Evolutionary conservation across 1,284 basidiomycete species (phyloP), one percentile per base, ranked within the genome.

Genomic region (Ceratobasidium papillatum): DNA sequence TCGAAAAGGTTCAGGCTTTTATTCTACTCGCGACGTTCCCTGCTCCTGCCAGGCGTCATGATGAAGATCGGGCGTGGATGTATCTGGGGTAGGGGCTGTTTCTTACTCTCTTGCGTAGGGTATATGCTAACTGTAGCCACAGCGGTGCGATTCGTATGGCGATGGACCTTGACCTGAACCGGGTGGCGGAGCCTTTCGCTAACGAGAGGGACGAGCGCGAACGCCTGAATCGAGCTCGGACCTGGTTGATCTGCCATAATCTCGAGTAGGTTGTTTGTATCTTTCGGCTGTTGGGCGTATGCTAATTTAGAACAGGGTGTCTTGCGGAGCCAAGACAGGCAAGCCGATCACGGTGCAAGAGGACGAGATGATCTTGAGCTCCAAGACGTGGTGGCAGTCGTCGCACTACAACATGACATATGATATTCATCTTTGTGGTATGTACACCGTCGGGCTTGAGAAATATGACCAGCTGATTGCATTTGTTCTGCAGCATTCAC

Each of bases 361-460:
- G 34, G 68, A 71, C 22, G 25, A 34, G 1, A 41, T 59, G 30
- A 72, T 72, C n/a, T 12, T 47, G 69, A 34, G 58, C 45, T 72
- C 69, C 25, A 72, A 38, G 58, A 51, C 58, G 17, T 72, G 69
- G 69, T 72, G 69, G 69, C 1, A 61, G 45, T 49, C 69, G 43
- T 61, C 56, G 2, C 27, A 25, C 5, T 72, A 49, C 69, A 45
- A 49, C 43, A 49, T 34, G 41, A 9, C 38, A 8, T 72, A 47
- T 45, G 69, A 72, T 27, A 49, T 72, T 51, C 69, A 72, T 51
- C 49, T 72, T n/a, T 72, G 69, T 72, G 69, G 69, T 72, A 32
- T 11, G 69, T 72, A 19, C n/a, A 4, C 3, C n/a, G 27, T 49
- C 32, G 5, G n/a, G 19, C 22, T 0, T 32, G 45, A 12, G 19